Evolutionary conservation across 805 yeast species (phyloP).

Genomic region (Candida maesae): DNA sequence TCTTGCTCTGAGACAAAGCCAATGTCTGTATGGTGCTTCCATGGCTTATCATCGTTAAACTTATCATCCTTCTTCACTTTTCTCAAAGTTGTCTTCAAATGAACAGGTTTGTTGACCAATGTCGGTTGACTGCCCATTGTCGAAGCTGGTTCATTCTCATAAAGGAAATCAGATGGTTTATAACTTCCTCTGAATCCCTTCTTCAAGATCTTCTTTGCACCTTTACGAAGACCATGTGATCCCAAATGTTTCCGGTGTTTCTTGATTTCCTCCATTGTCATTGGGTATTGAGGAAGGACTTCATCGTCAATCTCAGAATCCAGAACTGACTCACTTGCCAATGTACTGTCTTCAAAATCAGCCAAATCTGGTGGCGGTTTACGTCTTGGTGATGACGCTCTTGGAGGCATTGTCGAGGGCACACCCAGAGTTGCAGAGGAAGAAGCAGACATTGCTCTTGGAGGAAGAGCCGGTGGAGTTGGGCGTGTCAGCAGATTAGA

Average conservation of each 20-base stretch:
- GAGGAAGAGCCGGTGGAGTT: neutral
- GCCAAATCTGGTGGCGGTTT: slow-evolving; percentile 21
- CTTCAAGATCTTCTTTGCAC: slow-evolving; percentile 24
- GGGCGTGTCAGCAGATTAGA: neutral
- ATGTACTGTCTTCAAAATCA: neutral
- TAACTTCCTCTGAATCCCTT: slow-evolving; percentile 21
- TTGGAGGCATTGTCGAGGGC: neutral
- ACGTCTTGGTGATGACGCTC: slow-evolving; percentile 24
- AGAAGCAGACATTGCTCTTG: neutral
- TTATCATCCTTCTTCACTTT: slow-evolving; percentile 29
- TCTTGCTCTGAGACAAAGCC: slow-evolving; percentile 56
- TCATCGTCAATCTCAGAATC: slow-evolving; percentile 8
- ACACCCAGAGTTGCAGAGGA: neutral
- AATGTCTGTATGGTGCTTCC: slow-evolving; percentile 79
- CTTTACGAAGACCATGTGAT: slow-evolving; percentile 19
- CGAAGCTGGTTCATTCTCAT: slow-evolving; percentile 5
- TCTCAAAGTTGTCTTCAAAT: slow-evolving; percentile 26
- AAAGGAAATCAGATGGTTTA: slow-evolving; percentile 6
- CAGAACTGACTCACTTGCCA: neutral
- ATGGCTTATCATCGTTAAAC: slow-evolving; percentile 88
- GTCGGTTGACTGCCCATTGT: neutral
- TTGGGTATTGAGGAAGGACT: slow-evolving; percentile 24
- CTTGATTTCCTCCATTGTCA: slow-evolving; percentile 5
- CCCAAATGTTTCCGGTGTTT: slow-evolving; percentile 4
- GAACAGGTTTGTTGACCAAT: slow-evolving; percentile 16